Base-by-base conservation (phyloP, 2,329 filamentous ascomycete genomes). In the Talaromyces sp. region DNA sequence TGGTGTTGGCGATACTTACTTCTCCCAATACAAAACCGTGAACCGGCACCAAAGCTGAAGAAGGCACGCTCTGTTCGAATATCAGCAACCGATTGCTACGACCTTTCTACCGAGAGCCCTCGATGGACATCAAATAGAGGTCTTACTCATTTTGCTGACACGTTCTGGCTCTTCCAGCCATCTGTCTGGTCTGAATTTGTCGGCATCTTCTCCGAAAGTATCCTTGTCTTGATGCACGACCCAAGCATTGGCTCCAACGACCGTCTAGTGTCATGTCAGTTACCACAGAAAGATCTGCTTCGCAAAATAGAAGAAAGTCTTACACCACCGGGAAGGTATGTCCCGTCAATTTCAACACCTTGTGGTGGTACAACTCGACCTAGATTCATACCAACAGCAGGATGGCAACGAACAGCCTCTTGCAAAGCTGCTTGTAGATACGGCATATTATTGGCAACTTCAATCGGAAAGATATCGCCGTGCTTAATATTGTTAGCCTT, bases 391-490 rank as follows among this genome's bases (percentile, higher is more conserved):
- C 64, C 64, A 31, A 61, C 58, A 39, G 61, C 61, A 8, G 64
- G 64, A 28, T 60, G 57, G 1, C 60, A 50, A 10, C 64, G 55
- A 3, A 64, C 31, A 11, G 58, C 54, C 41, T 66, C 64, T 21
- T 63, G 59, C 15, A 66, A 56, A 19, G 60, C 60, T 15, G 64
- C 64, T 28, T 66, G 62, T 28, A 66, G 53, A 45, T 64, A 78
- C 0, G 74, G 69, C 62, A 74, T 66, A 1, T 63, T 60, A 15
- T 72, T 66, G 6, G 69, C 66, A 59, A 73, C 68, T 25, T 58
- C 58, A 15, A 70, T 58, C 4, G 63, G 66, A 17, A 45, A 45
- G 64, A 68, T 17, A 72, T 62, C 50, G 15, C 45, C 37, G n/a
- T 31, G 55, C 45, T 31, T 28, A 9, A 57, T 63, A 63, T 48